Conservation (phyloP, 2,329 filamentous ascomycete genomes). For the Penicillium sp. region DNA sequence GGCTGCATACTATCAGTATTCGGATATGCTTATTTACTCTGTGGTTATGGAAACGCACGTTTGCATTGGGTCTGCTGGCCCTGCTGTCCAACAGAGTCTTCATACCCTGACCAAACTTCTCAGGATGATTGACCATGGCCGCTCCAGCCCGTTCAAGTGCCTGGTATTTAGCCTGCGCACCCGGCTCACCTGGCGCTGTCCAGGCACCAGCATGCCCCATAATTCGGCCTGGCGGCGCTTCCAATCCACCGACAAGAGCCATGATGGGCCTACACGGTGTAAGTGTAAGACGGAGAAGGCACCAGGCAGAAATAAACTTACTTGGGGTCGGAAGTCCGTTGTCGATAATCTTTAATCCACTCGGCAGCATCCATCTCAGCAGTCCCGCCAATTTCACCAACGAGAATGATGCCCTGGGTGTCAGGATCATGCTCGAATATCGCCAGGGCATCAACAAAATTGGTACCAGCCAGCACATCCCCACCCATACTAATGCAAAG, state of each 20-base stretch:
- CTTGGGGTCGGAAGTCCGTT: constrained; percentile 60
- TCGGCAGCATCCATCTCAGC: constrained; percentile 70
- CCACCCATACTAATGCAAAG: constrained; percentile 75
- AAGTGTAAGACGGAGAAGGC: constrained; percentile 9
- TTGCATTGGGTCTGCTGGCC: constrained; percentile 27
- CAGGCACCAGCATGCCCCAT: constrained; percentile 82
- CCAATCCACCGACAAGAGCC: constrained; percentile 65
- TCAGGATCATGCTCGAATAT: constrained; percentile 65
- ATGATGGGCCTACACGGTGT: constrained; percentile 60
- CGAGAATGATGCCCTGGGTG: constrained; percentile 68
- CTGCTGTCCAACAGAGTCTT: constrained; percentile 55
- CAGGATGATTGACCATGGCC: constrained; percentile 70
- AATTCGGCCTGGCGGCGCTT: constrained; percentile 61
- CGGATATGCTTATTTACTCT: neutral
- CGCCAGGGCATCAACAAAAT: constrained; percentile 66
- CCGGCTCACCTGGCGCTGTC: constrained; percentile 63
- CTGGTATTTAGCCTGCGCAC: constrained; percentile 63
- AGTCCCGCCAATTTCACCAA: constrained; percentile 69
- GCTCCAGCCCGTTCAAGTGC: constrained; percentile 65
- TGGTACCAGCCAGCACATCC: constrained; percentile 70
- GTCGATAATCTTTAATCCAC: constrained; percentile 66
- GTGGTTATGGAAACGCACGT: constrained; percentile 19
- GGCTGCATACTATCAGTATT: constrained; percentile 20
- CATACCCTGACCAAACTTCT: constrained; percentile 68
- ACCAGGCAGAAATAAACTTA: constrained; percentile 37